Percentiles rank a stretch among this genome's conserved stretches.
These are phyloP conservation scores for Nakazawaea pomicola DNA, from an alignment of 805 yeast species.

Conservation along the genomic window DNA sequence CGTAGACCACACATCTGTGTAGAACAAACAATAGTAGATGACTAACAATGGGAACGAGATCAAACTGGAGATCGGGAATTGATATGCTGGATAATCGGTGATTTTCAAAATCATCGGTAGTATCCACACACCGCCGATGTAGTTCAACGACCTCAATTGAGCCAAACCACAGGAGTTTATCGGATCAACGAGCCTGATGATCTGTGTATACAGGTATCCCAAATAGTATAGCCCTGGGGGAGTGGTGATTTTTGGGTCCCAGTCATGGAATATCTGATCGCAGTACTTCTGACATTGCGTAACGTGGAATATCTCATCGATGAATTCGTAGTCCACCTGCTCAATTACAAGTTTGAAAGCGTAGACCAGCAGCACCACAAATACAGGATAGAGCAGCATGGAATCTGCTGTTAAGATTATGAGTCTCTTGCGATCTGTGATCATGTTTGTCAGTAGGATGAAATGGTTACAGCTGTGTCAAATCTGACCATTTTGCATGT, in stretches of 20 bases:
- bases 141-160: conserved; percentile 52
- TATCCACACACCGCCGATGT: conserved; percentile 55
- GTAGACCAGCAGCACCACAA: conserved; percentile 4
- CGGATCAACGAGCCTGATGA: conserved; percentile 33
- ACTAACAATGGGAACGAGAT: conserved; percentile 62
- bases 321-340: conserved; percentile 28
- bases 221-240: conserved; percentile 85
- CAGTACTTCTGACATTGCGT: conserved; percentile 72
- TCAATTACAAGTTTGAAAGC: background rate
- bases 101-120: conserved; percentile 37
- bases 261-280: conserved; percentile 49
- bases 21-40: conserved; percentile 71
- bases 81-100: conserved; percentile 7
- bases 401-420: background rate
- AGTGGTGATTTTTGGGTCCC: conserved; percentile 92
- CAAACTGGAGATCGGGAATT: conserved; percentile 21
- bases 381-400: conserved; percentile 4
- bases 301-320: conserved; percentile 85
- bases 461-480: too few relatives aligned
- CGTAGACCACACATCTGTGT: conserved; percentile 93
- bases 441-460: too few relatives aligned
- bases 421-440: background rate
- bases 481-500: too few relatives aligned
- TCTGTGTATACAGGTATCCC: conserved; percentile 33
- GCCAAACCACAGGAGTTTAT: conserved; percentile 27